These are phyloP conservation scores for Fraxinus pennsylvanica DNA, from an alignment of 257 asterid genomes.

Conservation along the genomic window DNA sequence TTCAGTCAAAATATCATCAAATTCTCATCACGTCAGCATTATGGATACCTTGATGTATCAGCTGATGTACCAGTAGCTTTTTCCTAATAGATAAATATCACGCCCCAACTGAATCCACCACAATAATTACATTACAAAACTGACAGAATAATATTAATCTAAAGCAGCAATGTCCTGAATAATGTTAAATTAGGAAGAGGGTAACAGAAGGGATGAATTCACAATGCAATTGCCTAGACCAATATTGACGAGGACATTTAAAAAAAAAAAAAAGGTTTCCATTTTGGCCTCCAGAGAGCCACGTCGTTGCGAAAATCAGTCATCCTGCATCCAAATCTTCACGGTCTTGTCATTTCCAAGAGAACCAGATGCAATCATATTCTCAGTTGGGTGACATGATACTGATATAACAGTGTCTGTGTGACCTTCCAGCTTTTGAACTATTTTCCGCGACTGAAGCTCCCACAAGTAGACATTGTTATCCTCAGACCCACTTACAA, in stretches of 20 bases:
- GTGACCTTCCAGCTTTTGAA: constrained; percentile 94
- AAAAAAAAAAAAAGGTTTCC: neutral
- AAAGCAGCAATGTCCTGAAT: neutral
- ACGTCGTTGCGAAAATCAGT: constrained; percentile 28
- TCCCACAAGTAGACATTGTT: constrained; percentile 81
- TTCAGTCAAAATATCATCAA: too few relatives aligned
- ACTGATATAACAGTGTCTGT: constrained; percentile 76
- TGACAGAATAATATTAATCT: neutral
- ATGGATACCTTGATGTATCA: too few relatives aligned
- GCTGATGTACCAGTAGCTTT: too few relatives aligned
- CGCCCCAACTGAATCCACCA: too few relatives aligned
- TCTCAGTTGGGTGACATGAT: constrained; percentile 75
- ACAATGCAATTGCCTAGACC: neutral
- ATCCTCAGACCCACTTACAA: constrained; percentile 95
- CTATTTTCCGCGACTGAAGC: constrained; percentile 79
- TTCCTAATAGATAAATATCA: too few relatives aligned
- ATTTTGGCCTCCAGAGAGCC: neutral
- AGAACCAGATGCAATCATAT: constrained; percentile 85
- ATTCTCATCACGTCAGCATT: too few relatives aligned
- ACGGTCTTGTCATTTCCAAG: constrained; percentile 77
- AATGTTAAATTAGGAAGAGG: neutral
- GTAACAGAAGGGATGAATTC: neutral
- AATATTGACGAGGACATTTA: neutral
- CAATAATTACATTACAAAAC: too few relatives aligned
- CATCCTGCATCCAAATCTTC: constrained; percentile 69